Conservation (phyloP, 371 early-diverging fungal genomes). For the Mucor saturninus region DNA sequence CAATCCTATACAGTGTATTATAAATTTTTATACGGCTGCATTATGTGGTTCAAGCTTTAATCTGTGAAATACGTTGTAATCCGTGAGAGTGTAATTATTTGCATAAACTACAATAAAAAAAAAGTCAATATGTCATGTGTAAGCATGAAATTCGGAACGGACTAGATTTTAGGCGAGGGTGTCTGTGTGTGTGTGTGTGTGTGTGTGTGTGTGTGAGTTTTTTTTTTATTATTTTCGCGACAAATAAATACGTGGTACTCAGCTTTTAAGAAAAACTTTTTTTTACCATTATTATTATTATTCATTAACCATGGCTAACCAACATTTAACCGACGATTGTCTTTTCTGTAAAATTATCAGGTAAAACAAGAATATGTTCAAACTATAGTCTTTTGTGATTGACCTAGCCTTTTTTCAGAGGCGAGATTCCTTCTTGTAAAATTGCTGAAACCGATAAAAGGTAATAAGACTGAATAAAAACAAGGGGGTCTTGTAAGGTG, state of each 20-base stretch:
- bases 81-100: neutral
- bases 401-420: conserved; percentile 33
- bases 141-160: conserved; percentile 8
- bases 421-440: conserved; percentile 85
- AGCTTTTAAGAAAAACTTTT: neutral
- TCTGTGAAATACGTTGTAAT: neutral
- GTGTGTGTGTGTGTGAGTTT: neutral
- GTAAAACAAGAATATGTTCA: conserved; percentile 22
- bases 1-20: neutral
- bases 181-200: neutral
- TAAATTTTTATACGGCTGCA: neutral
- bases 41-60: neutral
- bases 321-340: conserved; percentile 63
- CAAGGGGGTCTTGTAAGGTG: neutral
- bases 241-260: conserved; percentile 1
- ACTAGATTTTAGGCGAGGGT: conserved; percentile 6
- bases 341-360: conserved; percentile 92
- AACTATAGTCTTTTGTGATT: neutral
- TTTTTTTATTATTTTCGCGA: neutral
- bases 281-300: neutral
- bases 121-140: neutral
- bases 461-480: conserved; percentile 26
- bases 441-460: conserved; percentile 83
- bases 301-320: conserved; percentile 2
- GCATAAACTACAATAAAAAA: too few relatives aligned